Base-by-base conservation (phyloP, 148 eudicot species). In the Arbutus unedo region DNA sequence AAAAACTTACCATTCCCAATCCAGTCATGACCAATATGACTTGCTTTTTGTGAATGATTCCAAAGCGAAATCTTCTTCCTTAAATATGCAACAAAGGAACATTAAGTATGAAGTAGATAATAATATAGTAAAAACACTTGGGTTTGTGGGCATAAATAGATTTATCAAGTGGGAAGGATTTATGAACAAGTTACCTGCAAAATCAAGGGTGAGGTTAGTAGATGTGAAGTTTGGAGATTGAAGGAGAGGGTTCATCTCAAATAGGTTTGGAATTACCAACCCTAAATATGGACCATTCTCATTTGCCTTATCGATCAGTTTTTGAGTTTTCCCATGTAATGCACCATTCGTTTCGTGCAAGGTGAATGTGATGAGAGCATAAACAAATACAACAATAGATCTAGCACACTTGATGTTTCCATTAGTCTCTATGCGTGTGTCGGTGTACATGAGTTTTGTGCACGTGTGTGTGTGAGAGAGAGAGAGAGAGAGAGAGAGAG, bases 31-130 rank as follows among this genome's bases (percentile, higher is more conserved):
- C 87, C 73, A 87, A 3, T 16, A 87, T 60, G 43, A 91, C 91
- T 49, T 82, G 62, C 70, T 88, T 82, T 2, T 62, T 76, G 0
- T 16, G 82, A 31, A 91, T 80, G 13, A 74, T 83, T 83, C 93
- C 91, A 4, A 91, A 81, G 21, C 89, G 76, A 66, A 89, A 91
- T 82, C 88, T 91, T 72, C 85, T 88, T 38, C 91, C 91, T 91
- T 67, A 6, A 60, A 68, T 67, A 49, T 1, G 1, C 38, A 31
- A 31, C 38, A 31, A 31, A 31, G 38, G 38, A 31, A 31, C 38
- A 31, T 31, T 31, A 31, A n/a, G n/a, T n/a, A n/a, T n/a, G n/a
- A n/a, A n/a, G n/a, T n/a, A n/a, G n/a, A 31, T 31, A 31, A 0
- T 31, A 1, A 31, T 31, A 31, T 31, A 31, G 38, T 31, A 31